phyloP scores from a whole-genome alignment of 176 grass and related monocot species.

The Chrysopogon serrulatus region DNA sequence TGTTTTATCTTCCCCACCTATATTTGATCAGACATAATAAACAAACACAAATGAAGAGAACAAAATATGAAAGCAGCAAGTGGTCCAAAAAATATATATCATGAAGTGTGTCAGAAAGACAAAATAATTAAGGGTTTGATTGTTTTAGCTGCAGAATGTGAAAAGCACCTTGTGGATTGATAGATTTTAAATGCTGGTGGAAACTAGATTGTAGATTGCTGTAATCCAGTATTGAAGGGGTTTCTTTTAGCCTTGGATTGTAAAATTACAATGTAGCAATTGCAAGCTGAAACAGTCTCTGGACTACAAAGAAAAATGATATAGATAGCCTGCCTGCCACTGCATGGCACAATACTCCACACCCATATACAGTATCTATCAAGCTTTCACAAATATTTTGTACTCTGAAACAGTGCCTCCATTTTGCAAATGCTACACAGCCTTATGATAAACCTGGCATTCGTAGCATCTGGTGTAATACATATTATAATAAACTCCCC shows the following conservation, averaged over 20 bases:
- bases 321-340: background rate
- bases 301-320: background rate
- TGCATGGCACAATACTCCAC: no score
- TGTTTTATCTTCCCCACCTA: constrained; percentile 93
- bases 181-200: background rate
- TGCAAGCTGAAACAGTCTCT: background rate
- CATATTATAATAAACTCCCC: no score
- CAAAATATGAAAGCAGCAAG: background rate
- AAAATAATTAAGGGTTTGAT: background rate
- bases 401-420: background rate
- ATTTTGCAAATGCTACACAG: background rate
- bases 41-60: background rate
- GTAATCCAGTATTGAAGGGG: background rate
- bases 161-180: background rate
- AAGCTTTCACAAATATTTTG: background rate
- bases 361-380: background rate
- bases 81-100: background rate
- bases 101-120: background rate
- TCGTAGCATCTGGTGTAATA: background rate
- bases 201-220: background rate
- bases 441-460: background rate
- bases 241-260: background rate
- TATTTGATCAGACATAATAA: constrained; percentile 27
- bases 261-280: background rate
- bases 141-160: background rate